phyloP scores from a whole-genome alignment of 345 rosid species.

The Eucalyptus regnans region DNA sequence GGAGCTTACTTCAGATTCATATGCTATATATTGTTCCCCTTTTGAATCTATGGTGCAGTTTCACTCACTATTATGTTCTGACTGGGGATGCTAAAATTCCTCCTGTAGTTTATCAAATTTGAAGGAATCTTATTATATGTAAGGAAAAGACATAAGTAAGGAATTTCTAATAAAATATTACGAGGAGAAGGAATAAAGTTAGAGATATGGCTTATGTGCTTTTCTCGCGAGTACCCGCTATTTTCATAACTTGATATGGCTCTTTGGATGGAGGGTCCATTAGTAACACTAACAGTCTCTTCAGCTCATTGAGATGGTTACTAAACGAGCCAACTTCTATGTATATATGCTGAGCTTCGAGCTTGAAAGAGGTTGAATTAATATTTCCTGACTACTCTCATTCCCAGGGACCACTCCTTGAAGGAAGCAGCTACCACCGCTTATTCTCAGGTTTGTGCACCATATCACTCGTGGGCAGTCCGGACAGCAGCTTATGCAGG shows the following conservation, averaged over 20 bases:
- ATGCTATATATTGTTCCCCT: background rate
- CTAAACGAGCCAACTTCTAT: background rate
- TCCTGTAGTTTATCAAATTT: background rate
- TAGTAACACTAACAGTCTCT: background rate
- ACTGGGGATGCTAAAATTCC: background rate
- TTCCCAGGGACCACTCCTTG: background rate
- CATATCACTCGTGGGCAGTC: slow-evolving; percentile 5
- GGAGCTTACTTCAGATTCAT: background rate
- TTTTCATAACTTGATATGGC: background rate
- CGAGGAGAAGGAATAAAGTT: background rate
- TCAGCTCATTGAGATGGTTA: background rate
- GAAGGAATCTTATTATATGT: background rate
- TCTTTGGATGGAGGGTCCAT: background rate
- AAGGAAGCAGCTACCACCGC: slow-evolving; percentile 6
- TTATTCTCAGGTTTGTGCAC: slow-evolving; percentile 5
- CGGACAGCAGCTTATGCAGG: slow-evolving; percentile 9
- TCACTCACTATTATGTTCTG: background rate
- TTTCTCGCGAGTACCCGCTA: background rate
- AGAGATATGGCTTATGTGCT: background rate
- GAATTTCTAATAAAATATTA: background rate
- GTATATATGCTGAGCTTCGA: background rate
- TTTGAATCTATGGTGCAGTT: background rate
- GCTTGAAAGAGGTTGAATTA: background rate
- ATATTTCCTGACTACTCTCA: background rate
- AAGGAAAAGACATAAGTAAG: background rate